Base-by-base conservation (phyloP, 2,329 filamentous ascomycete genomes). In the Arthroderma uncinatum region DNA sequence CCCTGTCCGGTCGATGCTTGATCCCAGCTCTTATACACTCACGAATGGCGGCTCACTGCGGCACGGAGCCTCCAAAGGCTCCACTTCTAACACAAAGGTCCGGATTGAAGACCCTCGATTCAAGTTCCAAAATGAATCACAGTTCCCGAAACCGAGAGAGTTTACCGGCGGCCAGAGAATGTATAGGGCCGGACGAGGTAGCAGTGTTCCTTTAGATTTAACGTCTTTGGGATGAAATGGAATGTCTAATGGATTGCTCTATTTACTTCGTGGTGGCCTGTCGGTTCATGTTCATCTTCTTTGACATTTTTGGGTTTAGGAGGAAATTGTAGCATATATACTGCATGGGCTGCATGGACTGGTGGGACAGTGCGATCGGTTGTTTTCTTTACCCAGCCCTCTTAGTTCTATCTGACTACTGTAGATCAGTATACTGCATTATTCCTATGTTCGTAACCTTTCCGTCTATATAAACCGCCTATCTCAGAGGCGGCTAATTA, bases 141-240 rank as follows among this genome's bases (percentile, higher is more conserved):
- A 87, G 64, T 78, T 97, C 50, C 92, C 93, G 0, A 92, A 90
- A 64, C 92, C 92, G 21, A 80, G 92, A 65, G 83, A 87, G 1
- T 96, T 94, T 67, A 73, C 78, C 1, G 86, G 86, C n/a, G 83
- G 82, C 2, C 74, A 79, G 19, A 90, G 86, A 69, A 83, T 82
- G 68, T 98, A 97, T 72, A 80, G 92, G 61, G 93, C 93, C 36
- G 93, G 93, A 7, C 82, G 92, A 68, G 92, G 90, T 33, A 96
- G 90, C 74, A 96, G 88, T 76, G 91, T 97, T 63, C 93, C 93
- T 30, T 76, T 97, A 64, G 89, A 97, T 75, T 72, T 98, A 67
- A 82, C 77, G 62, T 76, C 79, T 12, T 78, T 86, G 54, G 57
- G 28, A 23, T 53, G 36, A 53, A 37, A 23, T n/a, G 33, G 50